Percentiles rank a stretch among this genome's conserved stretches.
Evolutionary conservation across 2,329 filamentous ascomycete species (phyloP).

Genomic region (Alternaria longipes): DNA sequence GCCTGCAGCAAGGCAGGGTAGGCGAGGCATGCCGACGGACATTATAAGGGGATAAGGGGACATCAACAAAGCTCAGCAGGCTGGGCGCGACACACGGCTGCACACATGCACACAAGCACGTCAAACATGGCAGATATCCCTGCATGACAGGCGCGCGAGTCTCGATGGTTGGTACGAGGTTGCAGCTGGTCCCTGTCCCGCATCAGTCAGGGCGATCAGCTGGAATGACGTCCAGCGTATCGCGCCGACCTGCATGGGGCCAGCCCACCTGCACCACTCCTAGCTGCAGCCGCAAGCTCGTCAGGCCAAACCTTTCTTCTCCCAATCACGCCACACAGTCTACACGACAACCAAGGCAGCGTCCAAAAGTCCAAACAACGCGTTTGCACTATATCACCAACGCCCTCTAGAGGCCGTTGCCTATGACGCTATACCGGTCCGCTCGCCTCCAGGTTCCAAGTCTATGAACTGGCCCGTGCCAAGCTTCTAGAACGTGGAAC

Average conservation of each 20-base stretch:
- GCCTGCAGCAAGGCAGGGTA: slow-evolving; percentile 17
- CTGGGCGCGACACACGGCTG: slow-evolving; percentile 23
- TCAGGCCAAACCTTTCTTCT: slow-evolving; percentile 2
- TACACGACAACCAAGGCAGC: slow-evolving; percentile 1
- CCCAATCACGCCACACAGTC: background rate
- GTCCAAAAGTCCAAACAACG: background rate
- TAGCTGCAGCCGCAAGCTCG: slow-evolving; percentile 24
- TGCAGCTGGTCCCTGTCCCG: slow-evolving; percentile 34
- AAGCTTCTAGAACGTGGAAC: slow-evolving; percentile 27
- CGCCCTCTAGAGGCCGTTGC: slow-evolving; percentile 7
- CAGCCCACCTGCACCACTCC: slow-evolving; percentile 28
- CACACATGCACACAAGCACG: slow-evolving; percentile 28
- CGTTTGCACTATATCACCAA: background rate
- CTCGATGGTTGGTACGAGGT: slow-evolving; percentile 30
- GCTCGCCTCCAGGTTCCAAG: slow-evolving; percentile 18
- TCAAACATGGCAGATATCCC: slow-evolving; percentile 45
- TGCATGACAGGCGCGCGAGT: slow-evolving; percentile 18
- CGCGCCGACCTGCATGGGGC: slow-evolving; percentile 26
- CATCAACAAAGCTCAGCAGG: slow-evolving; percentile 34
- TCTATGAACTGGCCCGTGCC: slow-evolving; percentile 7
- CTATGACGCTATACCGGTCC: slow-evolving; percentile 27
- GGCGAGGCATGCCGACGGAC: slow-evolving; percentile 34
- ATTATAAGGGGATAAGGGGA: slow-evolving; percentile 28
- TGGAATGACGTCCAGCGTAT: slow-evolving; percentile 35
- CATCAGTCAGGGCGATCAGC: slow-evolving; percentile 33